Base-by-base conservation (phyloP, 129 eudicot genomes). In the Deinandra increscens region DNA sequence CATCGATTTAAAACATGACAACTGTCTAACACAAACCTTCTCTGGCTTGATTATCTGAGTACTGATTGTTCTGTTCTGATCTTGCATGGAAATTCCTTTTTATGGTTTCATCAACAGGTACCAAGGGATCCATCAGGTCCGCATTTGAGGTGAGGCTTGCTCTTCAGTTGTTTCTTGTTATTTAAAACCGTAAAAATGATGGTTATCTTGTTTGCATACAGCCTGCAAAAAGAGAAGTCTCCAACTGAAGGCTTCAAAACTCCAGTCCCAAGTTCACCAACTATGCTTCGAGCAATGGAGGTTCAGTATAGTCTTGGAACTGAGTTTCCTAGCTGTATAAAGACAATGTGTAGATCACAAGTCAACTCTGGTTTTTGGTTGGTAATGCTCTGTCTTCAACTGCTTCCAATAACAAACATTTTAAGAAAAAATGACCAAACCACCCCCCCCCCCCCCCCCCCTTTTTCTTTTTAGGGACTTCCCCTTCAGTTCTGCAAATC, bases 331-430 rank as follows among this genome's bases (percentile, higher is more conserved):
- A 76, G 77, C 68, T 85, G 86, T 60, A 34, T 86, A 33, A 91
- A 88, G 63, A 43, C 19, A 49, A 51, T 91, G 79, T 85, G 74
- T 66, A 73, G 78, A 66, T 86, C 96, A 46, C 93, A 91, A 80
- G 94, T 88, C 75, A 73, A 64, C 60, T 61, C 81, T 39, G 81
- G 93, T 72, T 88, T 85, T 66, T 85, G 90, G 88, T 70, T 91
- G 97, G 97, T 91, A 80, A 60, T 48, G 75, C 46, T 37, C 69
- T 64, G 12, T 34, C 11, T 45, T 63, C 37, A 71, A 29, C 46
- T 31, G 0, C 59, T 73, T 43, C 6, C 37, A 33, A 31, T n/a
- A n/a, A n/a, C n/a, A n/a, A n/a, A n/a, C n/a, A n/a, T n/a, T n/a
- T n/a, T n/a, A n/a, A n/a, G 2, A 51, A 12, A 12, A 7, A 59